Evolutionary conservation across 2,329 filamentous ascomycete species (phyloP).

Genomic region (Verticillium dahliae): DNA sequence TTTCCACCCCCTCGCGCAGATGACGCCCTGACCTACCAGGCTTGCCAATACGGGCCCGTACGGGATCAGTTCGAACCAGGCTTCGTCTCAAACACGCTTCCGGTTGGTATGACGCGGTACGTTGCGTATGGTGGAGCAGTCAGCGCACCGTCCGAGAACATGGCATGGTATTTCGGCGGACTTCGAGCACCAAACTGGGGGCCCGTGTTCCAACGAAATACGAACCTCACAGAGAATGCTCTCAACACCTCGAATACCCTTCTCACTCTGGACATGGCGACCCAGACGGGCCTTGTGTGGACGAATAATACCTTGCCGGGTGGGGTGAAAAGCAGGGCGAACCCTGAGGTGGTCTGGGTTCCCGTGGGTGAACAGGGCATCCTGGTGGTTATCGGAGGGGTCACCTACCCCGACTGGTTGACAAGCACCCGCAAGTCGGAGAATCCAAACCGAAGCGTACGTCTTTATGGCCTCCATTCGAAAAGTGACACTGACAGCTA

Average conservation of each 20-base stretch:
- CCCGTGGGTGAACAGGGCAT: conserved; percentile 72
- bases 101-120: too few species aligned
- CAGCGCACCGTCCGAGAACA: too few species aligned
- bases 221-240: too few species aligned
- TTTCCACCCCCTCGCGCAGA: conserved; percentile 36
- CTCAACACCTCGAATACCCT: too few species aligned
- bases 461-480: conserved; percentile 8
- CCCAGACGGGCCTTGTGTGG: conserved; percentile 46
- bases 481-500: not conserved
- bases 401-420: conserved; percentile 50
- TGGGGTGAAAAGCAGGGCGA: conserved; percentile 47
- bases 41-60: too few species aligned
- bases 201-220: too few species aligned
- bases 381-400: conserved; percentile 71
- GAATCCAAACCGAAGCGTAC: conserved; percentile 31
- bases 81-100: too few species aligned
- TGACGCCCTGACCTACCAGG: conserved; percentile 11
- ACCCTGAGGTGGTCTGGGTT: conserved; percentile 30
- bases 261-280: conserved; percentile 43
- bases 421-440: conserved; percentile 16
- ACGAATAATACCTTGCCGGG: conserved; percentile 46
- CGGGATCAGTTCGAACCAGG: too few species aligned
- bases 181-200: too few species aligned
- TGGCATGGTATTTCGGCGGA: too few species aligned
- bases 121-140: too few species aligned